Conservation (phyloP, 805 yeast species). For the Kluyveromyces starmeri region DNA sequence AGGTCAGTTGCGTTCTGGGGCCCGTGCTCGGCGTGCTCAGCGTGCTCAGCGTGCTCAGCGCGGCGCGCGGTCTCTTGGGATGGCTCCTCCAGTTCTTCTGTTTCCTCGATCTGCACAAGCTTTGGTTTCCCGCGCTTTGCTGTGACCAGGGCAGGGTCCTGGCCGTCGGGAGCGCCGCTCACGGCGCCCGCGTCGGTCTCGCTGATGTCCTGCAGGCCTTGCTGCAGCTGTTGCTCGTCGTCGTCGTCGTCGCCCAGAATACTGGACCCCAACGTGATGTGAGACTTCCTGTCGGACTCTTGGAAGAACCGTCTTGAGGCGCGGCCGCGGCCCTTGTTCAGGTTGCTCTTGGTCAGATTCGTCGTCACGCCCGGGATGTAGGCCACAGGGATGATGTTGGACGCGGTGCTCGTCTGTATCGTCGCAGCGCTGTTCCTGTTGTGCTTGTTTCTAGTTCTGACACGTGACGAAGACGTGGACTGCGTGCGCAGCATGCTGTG, state of each 20-base stretch:
- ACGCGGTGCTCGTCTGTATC: conserved; percentile 59
- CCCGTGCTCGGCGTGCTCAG: conserved; percentile 8
- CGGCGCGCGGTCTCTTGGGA: conserved; percentile 5
- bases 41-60: not conserved
- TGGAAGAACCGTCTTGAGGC: conserved; percentile 2
- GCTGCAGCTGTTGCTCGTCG: conserved; percentile 9
- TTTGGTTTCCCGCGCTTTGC: conserved; percentile 72
- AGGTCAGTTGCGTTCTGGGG: conserved; percentile 9
- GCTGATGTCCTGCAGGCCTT: conserved; percentile 1
- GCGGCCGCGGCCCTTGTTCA: conserved; percentile 8
- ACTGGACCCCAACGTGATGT: conserved; percentile 34
- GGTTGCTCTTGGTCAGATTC: conserved; percentile 27
- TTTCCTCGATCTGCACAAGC: conserved; percentile 36
- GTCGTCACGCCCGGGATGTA: conserved; percentile 90
- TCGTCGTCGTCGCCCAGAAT: conserved; percentile 35
- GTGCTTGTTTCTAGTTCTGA: conserved; percentile 7
- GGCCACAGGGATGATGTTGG: conserved; percentile 84
- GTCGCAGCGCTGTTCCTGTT: conserved; percentile 45
- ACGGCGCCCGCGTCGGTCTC: conserved; percentile 16
- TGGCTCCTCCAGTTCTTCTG: conserved; percentile 14
- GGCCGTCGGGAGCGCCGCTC: conserved; percentile 33
- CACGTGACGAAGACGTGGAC: conserved; percentile 5
- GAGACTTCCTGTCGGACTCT: conserved; percentile 24
- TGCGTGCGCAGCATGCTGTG: conserved; percentile 1
- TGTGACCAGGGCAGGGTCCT: conserved; percentile 35